Evolutionary conservation across 2,329 filamentous ascomycete species (phyloP), one percentile per base, ranked within the genome.

Genomic region (Colletotrichum sp.): DNA sequence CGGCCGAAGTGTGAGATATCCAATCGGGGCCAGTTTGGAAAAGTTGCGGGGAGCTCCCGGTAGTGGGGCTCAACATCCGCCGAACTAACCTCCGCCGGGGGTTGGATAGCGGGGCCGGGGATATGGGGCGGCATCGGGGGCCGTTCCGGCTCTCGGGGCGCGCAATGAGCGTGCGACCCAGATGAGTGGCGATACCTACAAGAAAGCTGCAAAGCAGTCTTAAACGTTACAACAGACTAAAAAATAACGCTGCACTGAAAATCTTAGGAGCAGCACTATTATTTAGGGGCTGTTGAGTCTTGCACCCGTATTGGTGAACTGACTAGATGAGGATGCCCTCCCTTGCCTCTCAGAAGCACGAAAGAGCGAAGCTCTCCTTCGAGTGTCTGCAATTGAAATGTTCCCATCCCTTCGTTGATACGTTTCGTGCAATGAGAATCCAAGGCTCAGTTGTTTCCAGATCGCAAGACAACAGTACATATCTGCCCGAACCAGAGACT

Each of bases 381-480:
- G 4, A 8, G 18, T n/a, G 39, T 44, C 4, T 44, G 39, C 16
- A 44, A 44, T 10, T 39, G 8, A 24, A 24, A 24, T 24, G 3
- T 10, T 10, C 5, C 18, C 39, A n/a, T 6, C 5, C 4, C 4
- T 18, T 44, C 0, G 16, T 9, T 44, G 8, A 44, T 44, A 3
- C 16, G 16, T 44, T 44, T 44, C 0, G 16, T 1, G 18, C 18
- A 44, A 44, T n/a, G 18, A 4, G 3, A 44, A 6, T 18, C 3
- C 2, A n/a, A 10, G 39, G 1, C 18, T 5, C 9, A 9, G 5
- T 4, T 4, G 8, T 8, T n/a, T 3, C 9, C 39, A 44, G 5
- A 44, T 44, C 8, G 18, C 39, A 6, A 44, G 18, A 6, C 18
- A 8, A 44, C 39, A 44, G 39, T 44, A 9, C 8, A n/a, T 0